Percentiles rank a stretch among this genome's conserved stretches.
These are phyloP conservation scores for Suhomyces prunicola DNA, from an alignment of 805 yeast genomes.

Conservation along the genomic window DNA sequence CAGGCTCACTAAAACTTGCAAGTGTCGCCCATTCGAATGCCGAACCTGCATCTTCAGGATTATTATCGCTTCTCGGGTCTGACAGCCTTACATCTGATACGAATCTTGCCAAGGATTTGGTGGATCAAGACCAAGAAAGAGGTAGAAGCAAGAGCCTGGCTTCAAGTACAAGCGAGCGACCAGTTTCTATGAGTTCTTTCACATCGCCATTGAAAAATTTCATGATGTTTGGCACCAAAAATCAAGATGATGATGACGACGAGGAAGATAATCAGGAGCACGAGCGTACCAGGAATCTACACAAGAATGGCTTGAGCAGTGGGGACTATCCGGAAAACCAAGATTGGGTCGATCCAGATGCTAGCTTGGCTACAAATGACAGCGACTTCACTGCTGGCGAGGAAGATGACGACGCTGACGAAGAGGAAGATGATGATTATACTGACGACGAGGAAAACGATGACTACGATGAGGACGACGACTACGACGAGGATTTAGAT, in stretches of 20 bases:
- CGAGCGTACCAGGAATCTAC: constrained; percentile 14
- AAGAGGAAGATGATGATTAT: constrained; percentile 16
- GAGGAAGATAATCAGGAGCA: constrained; percentile 22
- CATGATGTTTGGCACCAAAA: constrained; percentile 34
- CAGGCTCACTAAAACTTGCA: background rate
- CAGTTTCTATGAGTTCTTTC: constrained; percentile 33
- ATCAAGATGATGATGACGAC: constrained; percentile 25
- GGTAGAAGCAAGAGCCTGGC: constrained; percentile 5
- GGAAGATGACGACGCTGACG: constrained; percentile 15
- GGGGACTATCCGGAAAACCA: constrained; percentile 12
- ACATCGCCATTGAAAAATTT: constrained; percentile 41
- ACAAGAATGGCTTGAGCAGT: constrained; percentile 7
- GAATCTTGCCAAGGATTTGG: background rate
- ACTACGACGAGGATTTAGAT: constrained; percentile 17
- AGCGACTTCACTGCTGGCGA: constrained; percentile 22
- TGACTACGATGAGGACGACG: constrained; percentile 26
- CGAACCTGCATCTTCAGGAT: constrained; percentile 8
- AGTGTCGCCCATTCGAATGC: constrained; percentile 1
- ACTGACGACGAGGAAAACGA: constrained; percentile 14
- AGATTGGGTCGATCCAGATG: constrained; percentile 10
- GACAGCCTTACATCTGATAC: background rate
- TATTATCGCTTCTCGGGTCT: constrained; percentile 3
- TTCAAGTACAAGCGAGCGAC: constrained; percentile 21
- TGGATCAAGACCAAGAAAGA: background rate
- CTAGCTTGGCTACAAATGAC: constrained; percentile 10